These are phyloP conservation scores for Cryptococcus depauperatus DNA, from an alignment of 1,284 basidiomycete genomes.

Conservation along the genomic window DNA sequence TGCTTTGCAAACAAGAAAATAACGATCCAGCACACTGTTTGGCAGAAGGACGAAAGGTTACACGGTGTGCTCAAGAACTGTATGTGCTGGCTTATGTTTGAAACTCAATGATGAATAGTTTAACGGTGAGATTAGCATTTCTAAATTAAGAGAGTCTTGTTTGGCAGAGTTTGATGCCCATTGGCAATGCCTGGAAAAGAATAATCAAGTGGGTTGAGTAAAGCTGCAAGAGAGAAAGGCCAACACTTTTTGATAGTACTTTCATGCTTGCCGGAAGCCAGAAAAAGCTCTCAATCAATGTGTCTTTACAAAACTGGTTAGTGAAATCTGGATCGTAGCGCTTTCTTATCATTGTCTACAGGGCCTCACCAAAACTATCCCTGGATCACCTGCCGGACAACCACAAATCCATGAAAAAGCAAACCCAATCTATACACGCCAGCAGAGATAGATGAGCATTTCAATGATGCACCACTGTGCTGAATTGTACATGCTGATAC, in stretches of 20 bases:
- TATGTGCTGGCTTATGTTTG: too few relatives aligned
- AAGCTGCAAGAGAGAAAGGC: not conserved
- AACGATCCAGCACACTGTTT: slow-evolving; percentile 86
- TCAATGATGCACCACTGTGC: slow-evolving; percentile 10
- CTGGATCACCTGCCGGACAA: slow-evolving; percentile 77
- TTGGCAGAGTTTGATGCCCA: slow-evolving; percentile 81
- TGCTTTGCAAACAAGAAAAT: slow-evolving; percentile 95
- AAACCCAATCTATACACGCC: slow-evolving; percentile 67
- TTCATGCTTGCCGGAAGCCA: slow-evolving; percentile 79
- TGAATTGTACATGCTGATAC: not conserved
- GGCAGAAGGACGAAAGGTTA: slow-evolving; percentile 92
- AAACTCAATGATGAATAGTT: too few relatives aligned
- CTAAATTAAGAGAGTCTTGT: slow-evolving; percentile 89
- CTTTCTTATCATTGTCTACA: slow-evolving; percentile 35
- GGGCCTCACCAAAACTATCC: slow-evolving; percentile 89
- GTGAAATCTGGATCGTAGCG: too few relatives aligned
- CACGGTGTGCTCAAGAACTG: slow-evolving; percentile 90
- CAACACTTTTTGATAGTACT: slow-evolving; percentile 56
- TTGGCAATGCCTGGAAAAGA: slow-evolving; percentile 88
- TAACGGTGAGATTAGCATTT: slow-evolving; percentile 55
- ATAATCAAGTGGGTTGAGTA: slow-evolving; percentile 71
- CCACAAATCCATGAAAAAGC: slow-evolving; percentile 83
- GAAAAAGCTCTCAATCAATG: slow-evolving; percentile 88
- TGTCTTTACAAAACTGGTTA: slow-evolving; percentile 90
- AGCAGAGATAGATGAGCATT: slow-evolving; percentile 58